Base-by-base conservation (phyloP, 345 rosid species). In the Gynandropsis gynandra region DNA sequence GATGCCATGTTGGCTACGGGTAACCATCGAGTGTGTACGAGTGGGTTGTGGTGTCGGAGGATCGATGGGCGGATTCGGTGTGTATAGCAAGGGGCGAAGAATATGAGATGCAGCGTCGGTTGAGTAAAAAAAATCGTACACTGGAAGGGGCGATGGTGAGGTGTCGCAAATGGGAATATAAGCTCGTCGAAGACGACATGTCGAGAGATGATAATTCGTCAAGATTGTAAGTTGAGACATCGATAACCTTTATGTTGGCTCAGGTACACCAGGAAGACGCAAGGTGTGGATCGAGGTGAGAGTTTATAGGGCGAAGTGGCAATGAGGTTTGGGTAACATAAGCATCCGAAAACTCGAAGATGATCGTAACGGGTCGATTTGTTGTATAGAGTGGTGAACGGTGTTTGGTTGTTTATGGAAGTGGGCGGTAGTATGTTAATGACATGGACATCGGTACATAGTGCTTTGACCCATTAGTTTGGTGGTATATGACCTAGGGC, bases 391-490 rank as follows among this genome's bases (percentile, higher is more conserved):
- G 5, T 1, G 1, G 4, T 5, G 12, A 7, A 1, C 9, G 5
- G 1, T 0, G 17, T 0, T 13, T 11, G 0, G 19, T 36, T 6
- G 8, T 16, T 0, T 0, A 50, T 50, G 0, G 11, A 9, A 0
- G 29, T 7, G 0, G n/a, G 36, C 0, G 17, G 42, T 1, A 50
- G 11, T 0, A 50, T 1, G 11, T 50, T 34, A 1, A 50, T 16
- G 1, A 11, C 4, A 0, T 35, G 16, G 0, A n/a, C 16, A 1
- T 7, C 16, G 0, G 31, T n/a, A 0, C 3, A 0, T 0, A 35
- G 32, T 33, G 55, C 17, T 35, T 50, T 32, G 0, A 18, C 42
- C 42, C 17, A 35, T 7, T 6, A 18, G n/a, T n/a, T n/a, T n/a
- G n/a, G n/a, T n/a, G n/a, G n/a, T n/a, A n/a, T n/a, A n/a, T n/a